These are phyloP conservation scores for Crucibulum laeve DNA, from an alignment of 768 basidiomycete genomes.

Conservation along the genomic window DNA sequence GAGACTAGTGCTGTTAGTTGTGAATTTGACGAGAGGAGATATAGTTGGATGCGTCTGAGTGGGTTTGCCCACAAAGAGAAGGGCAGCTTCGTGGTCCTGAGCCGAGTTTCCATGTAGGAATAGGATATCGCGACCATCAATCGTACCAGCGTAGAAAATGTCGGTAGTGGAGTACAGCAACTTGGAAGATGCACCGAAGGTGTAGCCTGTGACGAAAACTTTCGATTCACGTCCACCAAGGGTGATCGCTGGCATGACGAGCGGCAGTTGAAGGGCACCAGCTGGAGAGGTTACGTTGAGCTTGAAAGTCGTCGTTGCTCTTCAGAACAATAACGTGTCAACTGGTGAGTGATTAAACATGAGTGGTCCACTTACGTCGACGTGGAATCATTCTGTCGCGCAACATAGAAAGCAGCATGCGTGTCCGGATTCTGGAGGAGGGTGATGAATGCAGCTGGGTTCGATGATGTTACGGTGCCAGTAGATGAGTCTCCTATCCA, in stretches of 20 bases:
- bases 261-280: constrained; percentile 54
- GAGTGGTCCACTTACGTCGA: constrained; percentile 45
- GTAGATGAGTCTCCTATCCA: constrained; percentile 60
- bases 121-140: constrained; percentile 59
- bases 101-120: constrained; percentile 54
- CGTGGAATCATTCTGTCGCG: constrained; percentile 62
- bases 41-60: constrained; percentile 25
- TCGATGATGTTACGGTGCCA: constrained; percentile 34
- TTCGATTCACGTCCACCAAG: constrained; percentile 73
- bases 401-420: constrained; percentile 61
- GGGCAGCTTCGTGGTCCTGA: constrained; percentile 52
- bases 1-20: constrained; percentile 9
- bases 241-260: constrained; percentile 45
- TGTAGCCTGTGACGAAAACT: constrained; percentile 66
- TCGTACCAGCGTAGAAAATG: constrained; percentile 61
- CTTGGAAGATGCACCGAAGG: constrained; percentile 54
- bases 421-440: constrained; percentile 67
- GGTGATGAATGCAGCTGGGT: constrained; percentile 52
- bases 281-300: constrained; percentile 51
- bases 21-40: constrained; percentile 24
- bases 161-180: constrained; percentile 70
- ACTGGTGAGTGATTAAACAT: neutral
- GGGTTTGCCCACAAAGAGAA: constrained; percentile 42
- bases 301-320: constrained; percentile 46
- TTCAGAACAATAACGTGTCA: neutral